Base-by-base conservation (phyloP, 495 filamentous ascomycete species). In the Tuber indicum region DNA sequence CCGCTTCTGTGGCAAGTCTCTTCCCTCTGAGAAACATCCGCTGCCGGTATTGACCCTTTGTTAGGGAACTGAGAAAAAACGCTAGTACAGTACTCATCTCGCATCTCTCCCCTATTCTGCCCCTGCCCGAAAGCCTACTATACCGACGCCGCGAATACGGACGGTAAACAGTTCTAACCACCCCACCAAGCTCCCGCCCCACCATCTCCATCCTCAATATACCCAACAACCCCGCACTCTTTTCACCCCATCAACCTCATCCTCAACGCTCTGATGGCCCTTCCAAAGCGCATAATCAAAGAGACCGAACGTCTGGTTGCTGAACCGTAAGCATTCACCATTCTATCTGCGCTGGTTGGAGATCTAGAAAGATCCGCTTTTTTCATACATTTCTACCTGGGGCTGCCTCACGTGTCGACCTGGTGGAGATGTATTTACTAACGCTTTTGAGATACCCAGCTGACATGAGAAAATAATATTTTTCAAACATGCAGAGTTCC, bases 221-320 rank as follows among this genome's bases (percentile, higher is more conserved):
- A 58, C 58, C 26, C 32, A 66, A 49, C 74, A 81, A 81, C 78
- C 77, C 79, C 77, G 79, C 77, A 80, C 75, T 81, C 74, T 74
- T 69, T 80, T 46, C 75, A 74, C 72, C 73, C 75, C 77, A 41
- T 75, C 72, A 39, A 74, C 70, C 78, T 72, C 73, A 75, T 41
- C 71, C 72, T 72, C 73, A 77, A 76, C 80, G 74, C 80, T 44
- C 73, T 76, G 69, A 83, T 83, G 82, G 75, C 82, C 52, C 88
- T 98, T 75, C 95, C 96, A 4, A 99, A 99, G 87, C 88, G 96
- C 79, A 99, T 99, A 78, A 88, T 98, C 77, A 99, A 99, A 86
- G 96, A 99, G 88, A 99, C 96, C 7, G 95, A 99, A 86, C 92
- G 96, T 79, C 89, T 99, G 73, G 93, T 97, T 90, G 92, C 92